A percentile compares a stretch with the other conserved stretches of the same genome.
These are phyloP conservation scores for Cordyceps farinosa DNA, from an alignment of 2,329 filamentous ascomycete species.

Conservation along the genomic window DNA sequence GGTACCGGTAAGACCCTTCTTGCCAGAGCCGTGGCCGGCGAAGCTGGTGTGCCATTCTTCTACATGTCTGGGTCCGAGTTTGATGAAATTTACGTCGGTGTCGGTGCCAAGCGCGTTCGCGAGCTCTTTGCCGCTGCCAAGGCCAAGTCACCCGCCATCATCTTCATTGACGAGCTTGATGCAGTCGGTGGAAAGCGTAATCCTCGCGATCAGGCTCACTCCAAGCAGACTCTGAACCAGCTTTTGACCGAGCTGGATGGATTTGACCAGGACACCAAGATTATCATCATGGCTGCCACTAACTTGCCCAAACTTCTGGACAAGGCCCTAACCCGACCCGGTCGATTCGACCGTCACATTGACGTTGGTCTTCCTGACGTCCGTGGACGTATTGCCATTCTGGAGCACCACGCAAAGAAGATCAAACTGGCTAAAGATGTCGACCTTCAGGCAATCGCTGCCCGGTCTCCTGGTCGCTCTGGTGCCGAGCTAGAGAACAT, in stretches of 20 bases:
- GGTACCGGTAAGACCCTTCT: conserved; percentile 97
- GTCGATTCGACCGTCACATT: conserved; percentile 93
- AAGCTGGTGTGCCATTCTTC: conserved; percentile 97
- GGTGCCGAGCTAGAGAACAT: conserved; percentile 96
- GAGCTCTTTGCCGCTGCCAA: conserved; percentile 85
- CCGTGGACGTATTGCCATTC: conserved; percentile 84
- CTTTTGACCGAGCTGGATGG: conserved; percentile 95
- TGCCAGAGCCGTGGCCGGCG: conserved; percentile 90
- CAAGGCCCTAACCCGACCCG: conserved; percentile 89
- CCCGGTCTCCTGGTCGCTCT: conserved; percentile 86
- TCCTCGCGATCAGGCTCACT: conserved; percentile 86
- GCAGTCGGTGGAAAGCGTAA: conserved; percentile 94
- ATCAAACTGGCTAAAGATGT: conserved; percentile 78
- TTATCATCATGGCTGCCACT: conserved; percentile 93
- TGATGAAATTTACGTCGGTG: conserved; percentile 96
- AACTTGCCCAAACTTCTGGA: conserved; percentile 94
- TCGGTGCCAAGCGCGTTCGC: conserved; percentile 92
- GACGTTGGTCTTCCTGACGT: conserved; percentile 87
- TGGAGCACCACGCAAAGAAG: conserved; percentile 91
- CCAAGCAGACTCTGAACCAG: conserved; percentile 97
- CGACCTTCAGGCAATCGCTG: conserved; percentile 78
- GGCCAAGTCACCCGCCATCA: conserved; percentile 82
- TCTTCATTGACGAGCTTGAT: conserved; percentile 93
- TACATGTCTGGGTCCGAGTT: conserved; percentile 99
- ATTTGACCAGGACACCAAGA: conserved; percentile 89